These are phyloP conservation scores for Sphaerostilbella broomeana DNA, from an alignment of 2,329 filamentous ascomycete genomes.

Conservation along the genomic window DNA sequence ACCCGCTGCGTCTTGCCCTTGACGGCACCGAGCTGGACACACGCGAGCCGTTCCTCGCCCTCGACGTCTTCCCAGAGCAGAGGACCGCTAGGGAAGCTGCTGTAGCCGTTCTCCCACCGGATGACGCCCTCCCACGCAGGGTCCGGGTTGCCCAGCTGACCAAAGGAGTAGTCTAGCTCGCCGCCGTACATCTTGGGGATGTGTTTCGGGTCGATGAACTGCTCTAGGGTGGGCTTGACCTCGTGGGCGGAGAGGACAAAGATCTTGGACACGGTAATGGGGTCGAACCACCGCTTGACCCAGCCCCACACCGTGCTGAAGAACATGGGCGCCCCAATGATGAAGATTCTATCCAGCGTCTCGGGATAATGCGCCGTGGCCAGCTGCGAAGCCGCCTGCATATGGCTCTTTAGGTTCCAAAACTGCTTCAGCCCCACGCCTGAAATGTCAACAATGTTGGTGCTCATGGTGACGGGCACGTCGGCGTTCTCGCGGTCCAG, in stretches of 20 bases:
- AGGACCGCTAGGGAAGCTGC: conserved; percentile 50
- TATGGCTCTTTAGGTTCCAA: conserved; percentile 88
- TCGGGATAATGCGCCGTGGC: conserved; percentile 94
- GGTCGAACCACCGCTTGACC: conserved; percentile 94
- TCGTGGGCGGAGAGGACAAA: conserved; percentile 74
- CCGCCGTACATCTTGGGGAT: conserved; percentile 90
- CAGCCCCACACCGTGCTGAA: conserved; percentile 92
- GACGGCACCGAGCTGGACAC: conserved; percentile 45
- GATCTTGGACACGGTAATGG: conserved; percentile 91
- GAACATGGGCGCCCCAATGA: conserved; percentile 85
- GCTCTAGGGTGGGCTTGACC: conserved; percentile 67
- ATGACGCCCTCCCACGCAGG: conserved; percentile 45
- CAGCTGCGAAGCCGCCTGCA: conserved; percentile 84
- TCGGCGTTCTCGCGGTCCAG: conserved; percentile 62
- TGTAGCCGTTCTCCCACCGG: conserved; percentile 46
- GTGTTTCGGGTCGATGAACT: conserved; percentile 74
- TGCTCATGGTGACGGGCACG: conserved; percentile 86
- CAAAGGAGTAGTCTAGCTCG: conserved; percentile 74
- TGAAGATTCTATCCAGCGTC: conserved; percentile 62
- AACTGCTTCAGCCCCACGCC: conserved; percentile 87
- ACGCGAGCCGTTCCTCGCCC: conserved; percentile 42
- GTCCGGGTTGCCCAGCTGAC: conserved; percentile 68
- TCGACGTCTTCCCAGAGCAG: conserved; percentile 50
- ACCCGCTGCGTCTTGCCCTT: conserved; percentile 40
- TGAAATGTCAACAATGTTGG: conserved; percentile 90